Base-by-base conservation (phyloP, 2,329 filamentous ascomycete species). In the Calonectria naviculata region DNA sequence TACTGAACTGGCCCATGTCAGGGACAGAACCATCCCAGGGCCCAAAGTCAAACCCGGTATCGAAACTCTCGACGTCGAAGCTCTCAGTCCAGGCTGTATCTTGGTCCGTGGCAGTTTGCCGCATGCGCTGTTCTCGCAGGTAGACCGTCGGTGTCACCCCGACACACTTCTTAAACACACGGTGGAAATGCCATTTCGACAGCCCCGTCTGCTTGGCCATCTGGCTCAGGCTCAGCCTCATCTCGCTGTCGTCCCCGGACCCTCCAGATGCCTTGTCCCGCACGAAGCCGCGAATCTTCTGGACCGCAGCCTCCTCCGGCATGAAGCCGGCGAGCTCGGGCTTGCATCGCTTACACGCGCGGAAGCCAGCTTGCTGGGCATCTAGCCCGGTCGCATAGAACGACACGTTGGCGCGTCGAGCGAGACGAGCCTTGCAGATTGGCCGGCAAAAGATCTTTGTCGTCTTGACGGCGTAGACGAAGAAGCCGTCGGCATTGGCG, bases 381-480 rank as follows among this genome's bases (percentile, higher is more conserved):
- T 87, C 83, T 0, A 78, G 71, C 0, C 84, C 76, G 0, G 81
- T 84, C 19, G 85, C 78, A 80, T 86, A 90, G 80, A 91, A 93
- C 1, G 81, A 79, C 4, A 92, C 86, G 61, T 93, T 93, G 61
- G 89, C 87, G 54, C 90, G 86, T 2, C 90, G 86, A 1, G 91
- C 89, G 15, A 92, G 86, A 0, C 91, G 86, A 2, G 89, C 89
- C 19, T 88, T 87, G 78, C 91, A 93, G 24, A 86, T 89, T 1
- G 90, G 90, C 1, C 90, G 86, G 78, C 91, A 92, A 81, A 90
- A 92, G 70, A 87, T 84, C 71, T 82, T 81, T n/a, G 85, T 87
- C 0, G 85, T 85, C 63, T 79, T 79, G 5, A 87, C 85, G 61
- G 74, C 85, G 75, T 86, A 87, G 56, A 87, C 80, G 65, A 87